phyloP scores from a whole-genome alignment of 768 basidiomycete species.

The Plicaturopsis crispa region DNA sequence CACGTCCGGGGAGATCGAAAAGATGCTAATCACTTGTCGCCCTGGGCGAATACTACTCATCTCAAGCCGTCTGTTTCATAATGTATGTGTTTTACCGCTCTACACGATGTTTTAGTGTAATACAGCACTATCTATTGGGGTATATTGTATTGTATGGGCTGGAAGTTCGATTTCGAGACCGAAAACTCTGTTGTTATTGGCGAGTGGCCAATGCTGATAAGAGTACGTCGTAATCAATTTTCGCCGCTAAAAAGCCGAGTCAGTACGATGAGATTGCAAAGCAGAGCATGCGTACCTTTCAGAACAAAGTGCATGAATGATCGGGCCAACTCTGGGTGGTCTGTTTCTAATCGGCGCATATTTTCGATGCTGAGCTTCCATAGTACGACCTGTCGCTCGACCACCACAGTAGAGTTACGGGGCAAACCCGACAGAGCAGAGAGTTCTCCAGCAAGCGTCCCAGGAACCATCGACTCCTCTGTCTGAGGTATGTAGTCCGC shows the following conservation, averaged over 20 bases:
- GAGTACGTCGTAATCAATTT: constrained; percentile 56
- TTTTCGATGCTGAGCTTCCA: constrained; percentile 70
- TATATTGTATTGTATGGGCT: constrained; percentile 8
- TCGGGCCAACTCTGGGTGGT: constrained; percentile 59
- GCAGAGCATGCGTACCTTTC: constrained; percentile 45
- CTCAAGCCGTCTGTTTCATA: constrained; percentile 11
- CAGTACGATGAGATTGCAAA: not conserved
- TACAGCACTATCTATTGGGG: no score
- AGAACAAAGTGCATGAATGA: constrained; percentile 61
- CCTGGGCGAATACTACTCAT: constrained; percentile 7
- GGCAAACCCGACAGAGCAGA: constrained; percentile 72
- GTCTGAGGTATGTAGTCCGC: constrained; percentile 57
- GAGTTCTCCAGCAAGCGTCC: constrained; percentile 88
- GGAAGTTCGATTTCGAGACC: constrained; percentile 7
- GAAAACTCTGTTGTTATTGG: no score
- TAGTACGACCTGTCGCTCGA: constrained; percentile 68
- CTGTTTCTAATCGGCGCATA: constrained; percentile 56
- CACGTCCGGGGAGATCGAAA: constrained; percentile 6
- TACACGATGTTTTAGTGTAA: no score
- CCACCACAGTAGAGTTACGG: constrained; percentile 81
- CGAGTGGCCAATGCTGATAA: constrained; percentile 38
- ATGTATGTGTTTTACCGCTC: constrained; percentile 6
- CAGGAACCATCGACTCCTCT: constrained; percentile 91
- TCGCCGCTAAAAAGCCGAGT: constrained; percentile 40
- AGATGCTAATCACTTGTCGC: no score